These are phyloP conservation scores for Cordyceps farinosa DNA, from an alignment of 2,329 filamentous ascomycete species.

Conservation along the genomic window DNA sequence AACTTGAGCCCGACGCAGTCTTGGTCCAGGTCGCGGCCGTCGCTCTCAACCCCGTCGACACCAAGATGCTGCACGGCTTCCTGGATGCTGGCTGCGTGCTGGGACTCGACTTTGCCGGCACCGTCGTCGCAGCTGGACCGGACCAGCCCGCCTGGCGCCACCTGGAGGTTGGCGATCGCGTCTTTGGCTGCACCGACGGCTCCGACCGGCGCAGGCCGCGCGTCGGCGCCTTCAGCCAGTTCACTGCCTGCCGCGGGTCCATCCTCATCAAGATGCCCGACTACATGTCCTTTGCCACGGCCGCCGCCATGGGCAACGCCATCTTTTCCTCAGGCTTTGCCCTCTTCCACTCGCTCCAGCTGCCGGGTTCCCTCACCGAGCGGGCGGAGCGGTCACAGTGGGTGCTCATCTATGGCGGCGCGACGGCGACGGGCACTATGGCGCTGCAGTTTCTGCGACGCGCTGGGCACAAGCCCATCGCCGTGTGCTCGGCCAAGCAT, in stretches of 20 bases:
- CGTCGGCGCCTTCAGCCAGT: constrained; percentile 30
- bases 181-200: constrained; percentile 25
- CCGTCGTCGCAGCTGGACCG: constrained; percentile 27
- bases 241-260: constrained; percentile 22
- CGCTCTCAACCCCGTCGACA: constrained; percentile 14
- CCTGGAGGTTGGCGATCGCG: constrained; percentile 24
- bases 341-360: constrained; percentile 27
- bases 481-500: constrained; percentile 26
- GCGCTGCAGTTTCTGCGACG: constrained; percentile 35
- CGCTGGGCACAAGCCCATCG: constrained; percentile 16
- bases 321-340: constrained; percentile 29
- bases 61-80: constrained; percentile 22
- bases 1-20: not conserved
- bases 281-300: constrained; percentile 23
- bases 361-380: constrained; percentile 24
- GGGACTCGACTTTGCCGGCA: constrained; percentile 35
- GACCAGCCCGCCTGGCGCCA: not conserved
- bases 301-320: constrained; percentile 24
- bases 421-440: constrained; percentile 39
- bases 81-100: constrained; percentile 27
- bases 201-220: constrained; percentile 19
- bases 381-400: constrained; percentile 16
- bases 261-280: constrained; percentile 26
- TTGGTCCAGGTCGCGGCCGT: not conserved
- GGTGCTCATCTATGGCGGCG: constrained; percentile 45